A percentile compares a stretch with the other conserved stretches of the same genome.
phyloP scores from a whole-genome alignment of 805 yeast species.

The Starmerella sp. region DNA sequence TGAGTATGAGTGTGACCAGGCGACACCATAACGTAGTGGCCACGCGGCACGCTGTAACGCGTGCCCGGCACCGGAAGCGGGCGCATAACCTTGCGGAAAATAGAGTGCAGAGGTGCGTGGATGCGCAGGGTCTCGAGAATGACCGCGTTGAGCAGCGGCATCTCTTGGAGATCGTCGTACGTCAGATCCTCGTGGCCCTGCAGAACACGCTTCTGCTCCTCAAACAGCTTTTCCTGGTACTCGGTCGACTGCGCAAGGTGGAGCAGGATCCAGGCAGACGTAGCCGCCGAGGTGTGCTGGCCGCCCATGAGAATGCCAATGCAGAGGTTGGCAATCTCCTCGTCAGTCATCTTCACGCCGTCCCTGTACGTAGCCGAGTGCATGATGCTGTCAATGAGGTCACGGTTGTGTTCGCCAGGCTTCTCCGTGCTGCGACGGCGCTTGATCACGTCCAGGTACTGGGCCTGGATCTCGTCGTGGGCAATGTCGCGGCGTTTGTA shows the following conservation, averaged over 20 bases:
- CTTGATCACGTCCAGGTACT: constrained; percentile 69
- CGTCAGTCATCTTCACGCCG: constrained; percentile 88
- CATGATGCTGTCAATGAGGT: constrained; percentile 81
- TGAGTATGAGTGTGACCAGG: constrained; percentile 84
- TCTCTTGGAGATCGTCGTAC: constrained; percentile 69
- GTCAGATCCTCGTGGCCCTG: constrained; percentile 42
- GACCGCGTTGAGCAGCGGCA: constrained; percentile 71
- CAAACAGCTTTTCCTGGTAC: constrained; percentile 66
- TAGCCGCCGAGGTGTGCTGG: constrained; percentile 94
- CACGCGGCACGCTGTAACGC: constrained; percentile 69
- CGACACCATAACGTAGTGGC: constrained; percentile 80
- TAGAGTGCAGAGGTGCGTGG: constrained; percentile 94
- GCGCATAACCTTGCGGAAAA: constrained; percentile 79
- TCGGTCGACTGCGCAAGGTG: constrained; percentile 84
- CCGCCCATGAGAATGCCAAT: constrained; percentile 99
- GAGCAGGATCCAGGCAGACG: constrained; percentile 87
- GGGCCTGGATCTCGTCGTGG: constrained; percentile 63
- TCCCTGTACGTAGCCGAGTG: constrained; percentile 77
- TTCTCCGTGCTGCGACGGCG: constrained; percentile 47
- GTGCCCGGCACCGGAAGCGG: constrained; percentile 73
- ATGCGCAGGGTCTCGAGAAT: constrained; percentile 90
- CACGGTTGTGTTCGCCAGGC: constrained; percentile 71
- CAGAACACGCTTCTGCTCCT: constrained; percentile 55
- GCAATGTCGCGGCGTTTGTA: constrained; percentile 81
- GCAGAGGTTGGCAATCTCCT: constrained; percentile 82